Percentiles rank a stretch among this genome's conserved stretches.
Conservation (phyloP, 805 yeast genomes). For the Nakazawaea peltata region DNA sequence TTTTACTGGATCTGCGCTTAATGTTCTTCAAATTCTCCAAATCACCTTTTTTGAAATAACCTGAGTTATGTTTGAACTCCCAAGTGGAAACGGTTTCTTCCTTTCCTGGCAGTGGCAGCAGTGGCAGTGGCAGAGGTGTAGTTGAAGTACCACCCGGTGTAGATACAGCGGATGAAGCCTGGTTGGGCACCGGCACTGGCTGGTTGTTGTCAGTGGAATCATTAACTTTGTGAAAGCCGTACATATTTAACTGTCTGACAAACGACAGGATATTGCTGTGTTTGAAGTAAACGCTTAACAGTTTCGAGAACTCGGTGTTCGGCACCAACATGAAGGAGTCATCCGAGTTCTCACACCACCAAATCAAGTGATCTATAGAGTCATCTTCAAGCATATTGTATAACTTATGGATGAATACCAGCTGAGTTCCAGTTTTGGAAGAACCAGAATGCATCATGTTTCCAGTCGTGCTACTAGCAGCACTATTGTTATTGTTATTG, state of each 20-base stretch:
- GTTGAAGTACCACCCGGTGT: too few relatives aligned
- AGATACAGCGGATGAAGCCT: background rate
- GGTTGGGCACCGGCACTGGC: too few relatives aligned
- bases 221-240: conserved; percentile 71
- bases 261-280: conserved; percentile 77
- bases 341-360: conserved; percentile 68
- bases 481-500: too few relatives aligned
- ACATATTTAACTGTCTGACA: conserved; percentile 75
- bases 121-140: background rate
- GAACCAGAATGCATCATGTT: too few relatives aligned
- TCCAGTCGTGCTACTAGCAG: too few relatives aligned
- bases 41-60: conserved; percentile 75
- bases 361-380: conserved; percentile 62
- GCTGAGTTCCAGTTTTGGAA: conserved; percentile 9
- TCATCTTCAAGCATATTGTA: conserved; percentile 86
- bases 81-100: conserved; percentile 29
- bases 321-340: conserved; percentile 71
- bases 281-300: conserved; percentile 58
- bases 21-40: conserved; percentile 63
- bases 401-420: conserved; percentile 72
- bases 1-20: conserved; percentile 55
- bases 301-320: conserved; percentile 79
- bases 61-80: conserved; percentile 87
- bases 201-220: conserved; percentile 30
- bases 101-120: conserved; percentile 1